Conservation (phyloP, 176 grass and related monocot species). For the Guadua angustifolia region DNA sequence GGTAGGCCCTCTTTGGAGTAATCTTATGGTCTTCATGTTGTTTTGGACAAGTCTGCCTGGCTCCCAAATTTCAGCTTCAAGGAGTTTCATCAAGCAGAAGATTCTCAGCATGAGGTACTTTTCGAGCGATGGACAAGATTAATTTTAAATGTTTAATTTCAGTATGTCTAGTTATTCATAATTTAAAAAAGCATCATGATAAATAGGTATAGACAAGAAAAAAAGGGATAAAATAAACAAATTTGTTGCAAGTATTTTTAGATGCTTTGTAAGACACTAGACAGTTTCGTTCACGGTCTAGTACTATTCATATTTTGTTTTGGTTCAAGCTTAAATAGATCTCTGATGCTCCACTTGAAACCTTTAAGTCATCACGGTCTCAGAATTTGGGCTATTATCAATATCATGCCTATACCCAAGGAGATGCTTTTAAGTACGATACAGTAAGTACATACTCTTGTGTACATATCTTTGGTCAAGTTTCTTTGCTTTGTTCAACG, state of each 20-base stretch:
- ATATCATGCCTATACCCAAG: slow-evolving; percentile 38
- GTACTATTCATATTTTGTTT: neutral
- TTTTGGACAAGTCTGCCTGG: slow-evolving; percentile 24
- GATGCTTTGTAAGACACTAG: neutral
- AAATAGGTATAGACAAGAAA: neutral
- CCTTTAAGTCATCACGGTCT: slow-evolving; percentile 55
- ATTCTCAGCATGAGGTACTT: slow-evolving; percentile 43
- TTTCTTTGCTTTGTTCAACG: neutral
- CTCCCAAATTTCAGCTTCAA: slow-evolving; percentile 32
- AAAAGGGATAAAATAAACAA: neutral
- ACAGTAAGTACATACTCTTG: slow-evolving; percentile 36
- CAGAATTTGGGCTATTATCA: slow-evolving; percentile 42
- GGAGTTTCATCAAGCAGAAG: slow-evolving; percentile 40
- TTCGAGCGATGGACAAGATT: neutral
- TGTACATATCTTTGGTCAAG: neutral
- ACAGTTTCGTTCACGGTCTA: neutral
- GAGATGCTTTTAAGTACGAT: slow-evolving; percentile 13
- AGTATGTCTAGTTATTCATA: neutral
- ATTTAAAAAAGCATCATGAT: neutral
- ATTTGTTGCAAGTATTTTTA: neutral
- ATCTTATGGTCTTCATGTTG: slow-evolving; percentile 23
- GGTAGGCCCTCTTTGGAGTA: slow-evolving; percentile 31
- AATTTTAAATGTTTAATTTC: neutral
- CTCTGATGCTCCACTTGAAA: slow-evolving; percentile 43
- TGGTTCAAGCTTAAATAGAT: neutral